A percentile compares a stretch with the other conserved stretches of the same genome.
Conservation (phyloP, 2,329 filamentous ascomycete genomes). For the Endocalyx cinctus region DNA sequence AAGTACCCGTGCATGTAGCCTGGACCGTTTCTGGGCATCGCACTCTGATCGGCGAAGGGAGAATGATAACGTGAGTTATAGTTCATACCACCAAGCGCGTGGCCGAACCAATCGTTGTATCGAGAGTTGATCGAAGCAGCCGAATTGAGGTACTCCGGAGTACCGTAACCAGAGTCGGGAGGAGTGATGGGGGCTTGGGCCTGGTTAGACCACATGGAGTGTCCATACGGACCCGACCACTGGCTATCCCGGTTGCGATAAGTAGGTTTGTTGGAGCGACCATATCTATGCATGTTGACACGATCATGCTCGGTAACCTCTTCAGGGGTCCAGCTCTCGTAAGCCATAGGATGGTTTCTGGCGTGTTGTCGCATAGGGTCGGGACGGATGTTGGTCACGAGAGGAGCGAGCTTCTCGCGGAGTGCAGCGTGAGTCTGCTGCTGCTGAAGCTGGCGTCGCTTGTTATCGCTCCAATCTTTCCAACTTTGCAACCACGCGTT, state of each 20-base stretch:
- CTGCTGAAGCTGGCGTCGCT: slow-evolving; percentile 29
- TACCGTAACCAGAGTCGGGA: slow-evolving; percentile 58
- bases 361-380: slow-evolving; percentile 30
- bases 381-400: slow-evolving; percentile 45
- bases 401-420: slow-evolving; percentile 45
- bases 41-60: slow-evolving; percentile 27
- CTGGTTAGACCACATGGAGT: slow-evolving; percentile 30
- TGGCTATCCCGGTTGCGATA: slow-evolving; percentile 43
- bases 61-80: slow-evolving; percentile 8
- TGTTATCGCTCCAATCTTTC: slow-evolving; percentile 52
- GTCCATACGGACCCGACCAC: slow-evolving; percentile 37
- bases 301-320: slow-evolving; percentile 52
- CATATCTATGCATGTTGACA: slow-evolving; percentile 37
- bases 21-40: slow-evolving; percentile 33
- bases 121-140: slow-evolving; percentile 49
- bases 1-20: slow-evolving; percentile 41
- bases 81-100: slow-evolving; percentile 27
- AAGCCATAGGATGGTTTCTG: slow-evolving; percentile 31
- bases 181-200: slow-evolving; percentile 48
- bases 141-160: slow-evolving; percentile 54
- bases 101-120: slow-evolving; percentile 55
- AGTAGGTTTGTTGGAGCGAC: slow-evolving; percentile 16
- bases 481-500: slow-evolving; percentile 59
- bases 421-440: slow-evolving; percentile 37
- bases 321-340: slow-evolving; percentile 46